Conservation (phyloP, 2,329 filamentous ascomycete species). For the Paradendryphiella salina region DNA sequence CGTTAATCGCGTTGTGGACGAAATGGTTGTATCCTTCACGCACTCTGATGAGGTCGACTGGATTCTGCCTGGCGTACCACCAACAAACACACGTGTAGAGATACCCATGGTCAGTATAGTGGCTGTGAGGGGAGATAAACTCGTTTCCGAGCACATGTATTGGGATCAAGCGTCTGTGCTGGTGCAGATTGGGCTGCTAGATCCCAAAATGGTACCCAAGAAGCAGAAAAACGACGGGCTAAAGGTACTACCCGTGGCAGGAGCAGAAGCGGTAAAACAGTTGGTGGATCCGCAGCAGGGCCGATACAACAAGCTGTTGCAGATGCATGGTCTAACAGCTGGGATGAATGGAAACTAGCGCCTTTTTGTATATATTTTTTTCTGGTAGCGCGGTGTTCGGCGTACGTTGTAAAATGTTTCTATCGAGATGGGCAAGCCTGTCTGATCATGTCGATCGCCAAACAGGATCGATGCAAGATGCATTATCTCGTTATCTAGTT, state of each 20-base stretch:
- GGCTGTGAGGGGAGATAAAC: slow-evolving; percentile 55
- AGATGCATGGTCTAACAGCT: slow-evolving; percentile 42
- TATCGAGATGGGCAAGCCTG: neutral
- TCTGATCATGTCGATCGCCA: neutral
- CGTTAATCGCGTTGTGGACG: slow-evolving; percentile 61
- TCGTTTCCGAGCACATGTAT: slow-evolving; percentile 61
- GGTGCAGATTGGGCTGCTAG: slow-evolving; percentile 59
- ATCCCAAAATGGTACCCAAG: slow-evolving; percentile 57
- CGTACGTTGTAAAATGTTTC: slow-evolving; percentile 1
- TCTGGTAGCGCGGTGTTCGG: slow-evolving; percentile 13
- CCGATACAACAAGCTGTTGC: slow-evolving; percentile 49
- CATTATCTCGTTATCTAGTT: neutral
- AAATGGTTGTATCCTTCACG: slow-evolving; percentile 60
- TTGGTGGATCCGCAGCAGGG: slow-evolving; percentile 48
- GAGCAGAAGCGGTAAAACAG: slow-evolving; percentile 49
- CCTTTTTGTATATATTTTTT: slow-evolving; percentile 3
- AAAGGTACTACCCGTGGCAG: slow-evolving; percentile 48
- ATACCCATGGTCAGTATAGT: slow-evolving; percentile 61
- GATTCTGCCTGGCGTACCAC: slow-evolving; percentile 60
- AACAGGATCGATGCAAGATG: neutral
- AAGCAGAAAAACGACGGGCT: slow-evolving; percentile 46
- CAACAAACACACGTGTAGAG: slow-evolving; percentile 60
- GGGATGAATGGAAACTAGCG: slow-evolving; percentile 22
- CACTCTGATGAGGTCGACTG: slow-evolving; percentile 61
- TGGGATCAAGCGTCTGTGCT: slow-evolving; percentile 64